These are phyloP conservation scores for Puccinellia tenuiflora DNA, from an alignment of 176 grass and related monocot genomes.

Conservation along the genomic window DNA sequence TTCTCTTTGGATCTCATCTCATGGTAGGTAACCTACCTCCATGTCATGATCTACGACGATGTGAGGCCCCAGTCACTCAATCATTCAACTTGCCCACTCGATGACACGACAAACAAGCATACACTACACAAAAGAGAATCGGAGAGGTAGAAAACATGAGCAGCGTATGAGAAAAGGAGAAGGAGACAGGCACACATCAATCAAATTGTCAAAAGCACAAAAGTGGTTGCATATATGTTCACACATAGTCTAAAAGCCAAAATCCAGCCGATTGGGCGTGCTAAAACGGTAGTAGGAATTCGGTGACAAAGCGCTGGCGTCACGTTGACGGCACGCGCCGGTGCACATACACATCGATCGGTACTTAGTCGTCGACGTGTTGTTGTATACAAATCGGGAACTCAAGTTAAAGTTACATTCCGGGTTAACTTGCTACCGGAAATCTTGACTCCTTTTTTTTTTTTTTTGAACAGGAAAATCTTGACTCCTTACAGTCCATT, in stretches of 20 bases:
- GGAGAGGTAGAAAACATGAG: constrained; percentile 10
- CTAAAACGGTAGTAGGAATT: background rate
- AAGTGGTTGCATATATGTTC: background rate
- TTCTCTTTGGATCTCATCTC: background rate
- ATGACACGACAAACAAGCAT: background rate
- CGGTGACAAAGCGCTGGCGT: constrained; percentile 8
- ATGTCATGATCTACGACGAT: constrained; percentile 5
- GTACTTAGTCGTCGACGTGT: background rate
- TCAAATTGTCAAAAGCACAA: constrained; percentile 29
- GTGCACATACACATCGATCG: background rate
- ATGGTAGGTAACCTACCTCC: constrained; percentile 40
- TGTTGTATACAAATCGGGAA: background rate
- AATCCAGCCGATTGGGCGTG: background rate
- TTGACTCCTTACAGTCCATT: constrained; percentile 12
- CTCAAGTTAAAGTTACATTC: background rate
- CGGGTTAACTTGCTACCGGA: constrained; percentile 3
- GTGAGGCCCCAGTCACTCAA: background rate
- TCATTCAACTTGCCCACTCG: constrained; percentile 8
- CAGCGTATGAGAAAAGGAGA: constrained; percentile 3
- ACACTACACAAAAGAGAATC: background rate
- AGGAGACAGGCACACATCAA: background rate
- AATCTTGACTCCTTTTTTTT: constrained; percentile 15
- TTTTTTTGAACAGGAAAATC: too few relatives aligned
- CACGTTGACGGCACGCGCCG: constrained; percentile 31
- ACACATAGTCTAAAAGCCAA: constrained; percentile 7